Evolutionary conservation across 345 rosid species (phyloP).

Genomic region (Lenwebbia sp.): DNA sequence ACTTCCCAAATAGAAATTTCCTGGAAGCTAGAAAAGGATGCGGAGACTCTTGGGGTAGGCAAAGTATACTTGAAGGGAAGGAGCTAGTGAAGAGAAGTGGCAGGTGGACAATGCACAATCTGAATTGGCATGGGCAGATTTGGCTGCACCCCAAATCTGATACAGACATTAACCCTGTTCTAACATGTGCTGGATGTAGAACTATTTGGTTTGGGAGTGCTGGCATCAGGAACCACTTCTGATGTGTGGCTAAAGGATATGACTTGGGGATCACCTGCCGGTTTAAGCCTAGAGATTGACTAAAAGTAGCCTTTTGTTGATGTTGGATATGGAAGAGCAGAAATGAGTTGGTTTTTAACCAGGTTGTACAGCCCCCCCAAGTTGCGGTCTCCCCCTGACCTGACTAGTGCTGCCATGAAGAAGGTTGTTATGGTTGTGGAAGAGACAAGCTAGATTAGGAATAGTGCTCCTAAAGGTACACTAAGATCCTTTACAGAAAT

Average conservation of each 20-base stretch:
- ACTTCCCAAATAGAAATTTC: not conserved
- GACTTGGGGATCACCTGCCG: not conserved
- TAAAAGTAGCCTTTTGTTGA: not conserved
- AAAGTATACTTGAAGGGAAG: not conserved
- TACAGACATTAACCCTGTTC: not conserved
- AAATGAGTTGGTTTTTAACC: not conserved
- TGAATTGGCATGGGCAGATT: not conserved
- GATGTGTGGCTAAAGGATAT: not conserved
- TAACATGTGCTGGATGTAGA: not conserved
- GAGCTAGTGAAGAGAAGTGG: not conserved
- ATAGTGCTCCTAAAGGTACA: not conserved
- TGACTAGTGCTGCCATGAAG: not conserved
- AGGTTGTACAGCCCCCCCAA: not conserved
- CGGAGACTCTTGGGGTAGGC: not conserved
- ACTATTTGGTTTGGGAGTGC: not conserved
- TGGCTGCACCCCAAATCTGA: not conserved
- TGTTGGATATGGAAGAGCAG: not conserved
- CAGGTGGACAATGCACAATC: not conserved
- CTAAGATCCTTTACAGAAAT: not conserved
- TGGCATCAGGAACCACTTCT: not conserved
- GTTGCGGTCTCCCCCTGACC: not conserved
- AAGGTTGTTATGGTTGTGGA: not conserved
- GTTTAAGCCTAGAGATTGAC: not conserved
- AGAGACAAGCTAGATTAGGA: not conserved
- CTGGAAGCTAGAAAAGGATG: not conserved